Conservation (phyloP, 257 asterid species). For the Nicotiana undulata region DNA sequence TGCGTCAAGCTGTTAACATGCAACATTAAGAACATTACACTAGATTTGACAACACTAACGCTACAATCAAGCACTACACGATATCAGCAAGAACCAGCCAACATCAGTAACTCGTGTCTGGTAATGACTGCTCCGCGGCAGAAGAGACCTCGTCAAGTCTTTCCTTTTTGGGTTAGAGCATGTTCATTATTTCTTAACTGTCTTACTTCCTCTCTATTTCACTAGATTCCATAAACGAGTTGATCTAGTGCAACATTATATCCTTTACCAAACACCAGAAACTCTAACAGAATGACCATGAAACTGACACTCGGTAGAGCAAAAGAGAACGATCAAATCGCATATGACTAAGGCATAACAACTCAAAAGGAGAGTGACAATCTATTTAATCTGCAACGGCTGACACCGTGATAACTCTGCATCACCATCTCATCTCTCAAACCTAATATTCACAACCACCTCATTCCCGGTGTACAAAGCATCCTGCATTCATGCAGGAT, state of each 20-base stretch:
- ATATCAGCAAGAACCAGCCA: neutral
- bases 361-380: neutral
- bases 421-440: neutral
- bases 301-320: neutral
- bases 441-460: neutral
- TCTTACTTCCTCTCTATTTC: neutral
- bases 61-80: neutral
- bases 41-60: neutral
- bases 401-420: neutral
- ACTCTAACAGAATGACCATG: neutral
- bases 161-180: neutral
- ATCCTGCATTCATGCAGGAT: too few species aligned
- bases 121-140: neutral
- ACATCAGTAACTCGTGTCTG: neutral
- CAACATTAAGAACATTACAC: neutral
- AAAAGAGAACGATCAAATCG: neutral
- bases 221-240: neutral
- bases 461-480: neutral
- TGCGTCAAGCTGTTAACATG: neutral
- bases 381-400: neutral
- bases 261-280: neutral
- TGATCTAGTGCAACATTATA: neutral
- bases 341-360: neutral
- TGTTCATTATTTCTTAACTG: neutral
- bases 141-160: neutral